A percentile compares a stretch with the other conserved stretches of the same genome.
These are phyloP conservation scores for Penstemon davidsonii DNA, from an alignment of 257 asterid species.

Conservation along the genomic window DNA sequence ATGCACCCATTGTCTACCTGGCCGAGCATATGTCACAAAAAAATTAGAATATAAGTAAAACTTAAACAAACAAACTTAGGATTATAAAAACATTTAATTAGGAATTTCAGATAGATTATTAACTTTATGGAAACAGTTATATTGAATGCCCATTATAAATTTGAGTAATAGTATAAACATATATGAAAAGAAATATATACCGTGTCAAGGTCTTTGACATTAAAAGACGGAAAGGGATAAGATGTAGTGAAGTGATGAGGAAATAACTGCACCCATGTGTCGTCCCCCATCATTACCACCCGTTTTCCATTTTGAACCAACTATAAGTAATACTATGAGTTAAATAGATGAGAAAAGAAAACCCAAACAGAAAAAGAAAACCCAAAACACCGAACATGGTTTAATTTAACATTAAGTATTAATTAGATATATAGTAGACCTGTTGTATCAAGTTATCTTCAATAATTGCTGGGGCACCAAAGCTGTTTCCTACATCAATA, in stretches of 20 bases:
- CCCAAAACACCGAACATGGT: slow-evolving; percentile 1
- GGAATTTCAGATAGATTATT: slow-evolving; percentile 11
- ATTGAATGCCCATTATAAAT: slow-evolving; percentile 18
- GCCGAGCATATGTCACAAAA: slow-evolving; percentile 30
- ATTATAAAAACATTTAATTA: background rate
- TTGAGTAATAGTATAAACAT: slow-evolving; percentile 9
- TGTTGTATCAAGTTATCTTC: slow-evolving; percentile 94
- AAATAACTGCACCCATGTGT: slow-evolving; percentile 92
- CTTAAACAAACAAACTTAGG: background rate
- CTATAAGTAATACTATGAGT: slow-evolving; percentile 38
- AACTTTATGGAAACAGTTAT: slow-evolving; percentile 15
- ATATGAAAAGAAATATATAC: slow-evolving; percentile 33
- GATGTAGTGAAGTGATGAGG: slow-evolving; percentile 74
- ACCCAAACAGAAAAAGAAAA: background rate
- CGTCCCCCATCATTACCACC: slow-evolving; percentile 98
- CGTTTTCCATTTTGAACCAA: slow-evolving; percentile 85
- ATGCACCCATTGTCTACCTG: slow-evolving; percentile 96
- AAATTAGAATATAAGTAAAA: slow-evolving; percentile 14
- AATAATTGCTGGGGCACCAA: slow-evolving; percentile 95
- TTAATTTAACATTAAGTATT: background rate
- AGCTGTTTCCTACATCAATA: slow-evolving; percentile 92
- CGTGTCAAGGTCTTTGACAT: slow-evolving; percentile 93
- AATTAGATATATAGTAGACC: slow-evolving; percentile 37
- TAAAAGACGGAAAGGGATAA: slow-evolving; percentile 91
- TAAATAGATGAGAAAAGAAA: slow-evolving; percentile 17